phyloP scores from a whole-genome alignment of 208 protist species.

The Leishmania tarentolae region DNA sequence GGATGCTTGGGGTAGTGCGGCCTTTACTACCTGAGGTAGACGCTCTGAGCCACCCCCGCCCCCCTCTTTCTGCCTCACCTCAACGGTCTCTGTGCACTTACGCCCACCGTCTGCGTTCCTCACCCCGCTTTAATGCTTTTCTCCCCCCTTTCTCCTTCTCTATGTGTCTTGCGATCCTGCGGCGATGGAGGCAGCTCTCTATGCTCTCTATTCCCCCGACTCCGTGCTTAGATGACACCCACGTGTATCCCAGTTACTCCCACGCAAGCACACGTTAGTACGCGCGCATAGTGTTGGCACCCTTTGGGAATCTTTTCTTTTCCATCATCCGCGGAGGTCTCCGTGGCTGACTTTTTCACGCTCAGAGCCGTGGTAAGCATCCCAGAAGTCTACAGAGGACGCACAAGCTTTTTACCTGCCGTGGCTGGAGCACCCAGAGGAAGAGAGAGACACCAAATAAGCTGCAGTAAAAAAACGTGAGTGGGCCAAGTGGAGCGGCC shows the following conservation, averaged over 20 bases:
- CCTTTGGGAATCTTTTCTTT: constrained; percentile 3
- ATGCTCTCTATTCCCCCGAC: neutral
- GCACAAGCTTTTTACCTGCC: neutral
- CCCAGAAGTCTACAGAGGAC: neutral
- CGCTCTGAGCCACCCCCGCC: neutral
- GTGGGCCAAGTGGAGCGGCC: neutral
- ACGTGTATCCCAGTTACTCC: neutral
- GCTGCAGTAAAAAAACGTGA: neutral
- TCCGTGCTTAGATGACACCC: neutral
- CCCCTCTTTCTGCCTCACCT: neutral
- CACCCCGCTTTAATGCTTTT: neutral
- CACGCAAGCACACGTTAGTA: neutral
- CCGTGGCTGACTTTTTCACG: neutral
- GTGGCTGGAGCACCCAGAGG: neutral
- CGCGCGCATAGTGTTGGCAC: neutral
- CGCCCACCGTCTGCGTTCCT: neutral
- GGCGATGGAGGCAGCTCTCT: neutral
- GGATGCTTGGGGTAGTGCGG: neutral
- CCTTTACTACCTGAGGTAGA: neutral
- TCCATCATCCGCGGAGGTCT: neutral
- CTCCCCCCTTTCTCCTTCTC: neutral
- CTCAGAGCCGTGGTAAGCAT: neutral
- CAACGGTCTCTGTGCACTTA: neutral
- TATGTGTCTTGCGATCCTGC: neutral
- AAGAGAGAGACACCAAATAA: neutral